Evolutionary conservation across 1,284 basidiomycete species (phyloP).

Genomic region (Entoloma clypeatum): DNA sequence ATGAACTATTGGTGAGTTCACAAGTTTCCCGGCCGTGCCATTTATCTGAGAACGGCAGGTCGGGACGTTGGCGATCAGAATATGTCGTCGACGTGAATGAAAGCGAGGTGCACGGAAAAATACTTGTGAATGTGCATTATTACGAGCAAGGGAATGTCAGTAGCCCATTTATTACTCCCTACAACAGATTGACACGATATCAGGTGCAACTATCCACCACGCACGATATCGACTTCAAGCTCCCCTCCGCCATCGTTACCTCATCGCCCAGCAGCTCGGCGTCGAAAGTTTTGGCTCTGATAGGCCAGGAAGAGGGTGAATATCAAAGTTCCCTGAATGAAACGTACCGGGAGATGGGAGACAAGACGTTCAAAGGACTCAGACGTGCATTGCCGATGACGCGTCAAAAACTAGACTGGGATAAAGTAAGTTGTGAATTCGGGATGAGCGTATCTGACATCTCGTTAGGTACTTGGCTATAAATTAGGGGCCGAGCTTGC

Average conservation of each 20-base stretch:
- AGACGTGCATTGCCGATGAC: slow-evolving; percentile 87
- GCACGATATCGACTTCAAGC: slow-evolving; percentile 60
- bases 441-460: slow-evolving; percentile 2
- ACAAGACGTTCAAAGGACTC: slow-evolving; percentile 88
- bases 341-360: slow-evolving; percentile 81
- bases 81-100: slow-evolving; percentile 59
- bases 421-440: slow-evolving; percentile 57
- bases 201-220: slow-evolving; percentile 86
- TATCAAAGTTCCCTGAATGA: slow-evolving; percentile 78
- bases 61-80: slow-evolving; percentile 89
- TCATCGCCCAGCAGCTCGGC: slow-evolving; percentile 53
- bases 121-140: slow-evolving; percentile 87
- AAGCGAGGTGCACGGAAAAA: slow-evolving; percentile 56
- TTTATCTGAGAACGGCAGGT: slow-evolving; percentile 47
- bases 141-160: slow-evolving; percentile 93
- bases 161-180: slow-evolving; percentile 4
- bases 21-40: neutral
- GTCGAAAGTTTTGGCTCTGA: slow-evolving; percentile 75
- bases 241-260: slow-evolving; percentile 55
- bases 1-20: slow-evolving; percentile 79
- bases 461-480: slow-evolving; percentile 69
- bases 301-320: slow-evolving; percentile 73
- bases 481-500: slow-evolving; percentile 82
- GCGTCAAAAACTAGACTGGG: slow-evolving; percentile 93
- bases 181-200: neutral